These are phyloP conservation scores for Trapa incisa DNA, from an alignment of 345 rosid species.

Conservation along the genomic window DNA sequence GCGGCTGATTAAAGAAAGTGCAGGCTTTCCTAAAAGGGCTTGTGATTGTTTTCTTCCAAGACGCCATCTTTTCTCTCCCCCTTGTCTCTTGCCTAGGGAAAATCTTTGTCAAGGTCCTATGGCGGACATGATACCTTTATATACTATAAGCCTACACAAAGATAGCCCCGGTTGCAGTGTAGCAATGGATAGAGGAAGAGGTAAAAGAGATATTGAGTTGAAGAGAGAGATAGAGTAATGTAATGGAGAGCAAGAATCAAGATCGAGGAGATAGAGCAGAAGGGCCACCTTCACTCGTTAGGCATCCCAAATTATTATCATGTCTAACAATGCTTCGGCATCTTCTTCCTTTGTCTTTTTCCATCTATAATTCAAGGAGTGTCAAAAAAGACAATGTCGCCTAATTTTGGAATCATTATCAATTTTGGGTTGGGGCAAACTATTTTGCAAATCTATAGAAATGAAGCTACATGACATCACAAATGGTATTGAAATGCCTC, in stretches of 20 bases:
- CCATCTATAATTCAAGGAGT: no score
- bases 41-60: conserved; percentile 78
- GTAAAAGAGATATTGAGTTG: background rate
- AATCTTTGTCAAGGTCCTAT: background rate
- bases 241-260: conserved; percentile 13
- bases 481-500: no score
- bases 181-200: background rate
- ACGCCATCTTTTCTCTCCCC: conserved; percentile 29
- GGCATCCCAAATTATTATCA: background rate
- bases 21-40: conserved; percentile 80
- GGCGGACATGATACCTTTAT: background rate
- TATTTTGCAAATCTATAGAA: no score
- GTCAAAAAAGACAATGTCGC: no score
- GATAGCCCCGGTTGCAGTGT: background rate
- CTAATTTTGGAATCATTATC: no score
- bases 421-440: no score
- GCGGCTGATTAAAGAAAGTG: conserved; percentile 54
- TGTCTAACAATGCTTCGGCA: no score
- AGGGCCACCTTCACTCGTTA: conserved; percentile 22
- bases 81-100: background rate
- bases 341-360: no score
- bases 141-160: background rate
- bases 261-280: conserved; percentile 58
- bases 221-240: conserved; percentile 10
- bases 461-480: no score